Conservation (phyloP, 1,139 yeast species). For the Meyerozyma sp. region DNA sequence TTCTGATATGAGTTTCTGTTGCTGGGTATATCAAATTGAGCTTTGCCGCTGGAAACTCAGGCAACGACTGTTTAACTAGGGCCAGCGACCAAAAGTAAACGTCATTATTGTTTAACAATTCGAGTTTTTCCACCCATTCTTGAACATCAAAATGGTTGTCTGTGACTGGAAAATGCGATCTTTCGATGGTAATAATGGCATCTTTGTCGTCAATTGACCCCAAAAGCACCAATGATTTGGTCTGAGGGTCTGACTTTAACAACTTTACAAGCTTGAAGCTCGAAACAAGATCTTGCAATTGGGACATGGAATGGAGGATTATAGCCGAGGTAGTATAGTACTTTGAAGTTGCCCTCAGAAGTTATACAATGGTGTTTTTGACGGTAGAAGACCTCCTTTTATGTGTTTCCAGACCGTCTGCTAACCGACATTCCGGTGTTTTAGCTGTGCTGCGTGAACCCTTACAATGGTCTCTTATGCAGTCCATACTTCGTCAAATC, state of each 20-base stretch:
- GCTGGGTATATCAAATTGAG: slow-evolving; percentile 86
- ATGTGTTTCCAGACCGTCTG: too few species aligned
- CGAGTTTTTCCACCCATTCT: slow-evolving; percentile 26
- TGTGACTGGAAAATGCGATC: slow-evolving; percentile 50
- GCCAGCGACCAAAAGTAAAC: slow-evolving; percentile 79
- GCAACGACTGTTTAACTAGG: slow-evolving; percentile 41
- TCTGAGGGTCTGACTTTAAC: slow-evolving; percentile 54
- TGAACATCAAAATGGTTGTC: slow-evolving; percentile 14
- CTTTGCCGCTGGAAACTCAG: slow-evolving; percentile 57
- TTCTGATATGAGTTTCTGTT: slow-evolving; percentile 74
- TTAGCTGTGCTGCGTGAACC: too few species aligned
- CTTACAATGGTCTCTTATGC: too few species aligned
- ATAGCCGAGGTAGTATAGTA: too few species aligned
- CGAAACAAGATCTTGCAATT: slow-evolving; percentile 17
- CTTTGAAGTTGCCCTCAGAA: too few species aligned
- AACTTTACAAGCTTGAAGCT: slow-evolving; percentile 37
- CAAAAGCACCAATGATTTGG: slow-evolving; percentile 57
- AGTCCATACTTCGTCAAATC: too few species aligned
- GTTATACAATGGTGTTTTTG: too few species aligned
- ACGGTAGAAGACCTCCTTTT: too few species aligned
- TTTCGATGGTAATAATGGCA: slow-evolving; percentile 75
- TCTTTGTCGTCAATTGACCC: slow-evolving; percentile 56
- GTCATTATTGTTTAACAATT: slow-evolving; percentile 63
- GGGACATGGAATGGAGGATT: slow-evolving; percentile 1
- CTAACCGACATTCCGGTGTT: too few species aligned